Evolutionary conservation across 139 green algal species (phyloP), one percentile per base, ranked within the genome.

Genomic region (Pedinophyceae sp.): DNA sequence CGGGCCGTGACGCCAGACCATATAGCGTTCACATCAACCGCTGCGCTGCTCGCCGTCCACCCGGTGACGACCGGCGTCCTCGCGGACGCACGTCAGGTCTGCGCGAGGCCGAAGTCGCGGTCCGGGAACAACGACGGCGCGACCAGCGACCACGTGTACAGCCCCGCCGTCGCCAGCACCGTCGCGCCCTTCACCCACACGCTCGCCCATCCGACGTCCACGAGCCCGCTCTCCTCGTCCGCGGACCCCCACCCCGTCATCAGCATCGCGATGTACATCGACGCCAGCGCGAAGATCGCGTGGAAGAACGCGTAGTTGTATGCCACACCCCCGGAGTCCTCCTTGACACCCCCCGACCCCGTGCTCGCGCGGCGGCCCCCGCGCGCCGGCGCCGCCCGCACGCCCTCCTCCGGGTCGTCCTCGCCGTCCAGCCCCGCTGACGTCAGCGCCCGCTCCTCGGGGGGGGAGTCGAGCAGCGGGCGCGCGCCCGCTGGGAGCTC

Each of bases 251-350:
- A 98, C 3, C 86, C 83, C 2, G 90, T 97, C 75, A 98, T 84
- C 20, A 96, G 78, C 91, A 96, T 98, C 18, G 82, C 84, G 24
- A 94, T 79, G 71, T 97, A 97, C 73, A 89, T 86, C 70, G 61
- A 79, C 1, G 88, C 89, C 48, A 95, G 70, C 2, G 86, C 84
- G 62, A 98, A 97, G 41, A 98, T 83, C 48, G 93, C 48, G 73
- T 98, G 91, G 74, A 98, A 98, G 73, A 96, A 95, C 20, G 30
- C 34, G 52, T 88, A 89, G 75, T 81, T 87, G 78, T 93, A 88
- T 19, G 54, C 72, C 16, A 89, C 70, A 1, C 76, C 72, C 29
- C 72, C 54, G 27, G 80, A 82, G 10, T 84, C 78, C 2, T 72
- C 63, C 38, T 80, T 71, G 2, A 71, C 70, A n/a, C n/a, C n/a